Evolutionary conservation across 1,284 basidiomycete species (phyloP).

Genomic region (Austroboletus niveus): DNA sequence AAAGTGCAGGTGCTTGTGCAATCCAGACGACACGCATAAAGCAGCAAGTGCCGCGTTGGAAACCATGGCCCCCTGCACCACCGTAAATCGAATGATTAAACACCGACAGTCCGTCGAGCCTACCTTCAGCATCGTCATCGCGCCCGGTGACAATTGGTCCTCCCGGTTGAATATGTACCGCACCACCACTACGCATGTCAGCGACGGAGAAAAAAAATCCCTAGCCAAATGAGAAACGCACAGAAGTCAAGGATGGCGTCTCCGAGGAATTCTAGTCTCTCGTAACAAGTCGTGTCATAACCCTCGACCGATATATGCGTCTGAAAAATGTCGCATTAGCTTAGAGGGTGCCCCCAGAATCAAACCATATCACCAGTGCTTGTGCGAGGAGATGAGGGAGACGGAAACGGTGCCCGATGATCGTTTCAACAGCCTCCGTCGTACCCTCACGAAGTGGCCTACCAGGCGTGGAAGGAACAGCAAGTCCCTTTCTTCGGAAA

Average conservation of each 20-base stretch:
- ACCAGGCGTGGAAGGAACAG: constrained; percentile 40
- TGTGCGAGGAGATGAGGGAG: constrained; percentile 63
- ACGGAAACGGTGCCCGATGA: constrained; percentile 60
- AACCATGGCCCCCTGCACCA: constrained; percentile 70
- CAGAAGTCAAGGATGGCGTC: constrained; percentile 80
- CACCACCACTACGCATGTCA: constrained; percentile 57
- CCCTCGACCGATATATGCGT: constrained; percentile 63
- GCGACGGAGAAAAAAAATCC: not conserved
- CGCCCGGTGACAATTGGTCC: constrained; percentile 63
- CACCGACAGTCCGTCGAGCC: constrained; percentile 8
- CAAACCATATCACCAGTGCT: constrained; percentile 56
- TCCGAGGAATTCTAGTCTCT: constrained; percentile 78
- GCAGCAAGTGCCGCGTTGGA: constrained; percentile 74
- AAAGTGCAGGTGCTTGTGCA: constrained; percentile 60
- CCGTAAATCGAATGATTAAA: constrained; percentile 5
- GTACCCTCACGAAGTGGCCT: constrained; percentile 44
- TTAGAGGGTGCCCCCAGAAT: not conserved
- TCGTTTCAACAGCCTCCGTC: constrained; percentile 55
- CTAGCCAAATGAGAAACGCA: constrained; percentile 36
- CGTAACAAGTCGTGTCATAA: constrained; percentile 56
- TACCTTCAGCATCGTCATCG: constrained; percentile 73
- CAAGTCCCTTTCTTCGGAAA: constrained; percentile 51
- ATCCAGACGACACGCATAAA: constrained; percentile 63
- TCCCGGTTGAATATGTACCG: constrained; percentile 65
- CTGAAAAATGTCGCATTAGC: constrained; percentile 34